Conservation (phyloP, 257 asterid species). For the Anisodus tanguticus region DNA sequence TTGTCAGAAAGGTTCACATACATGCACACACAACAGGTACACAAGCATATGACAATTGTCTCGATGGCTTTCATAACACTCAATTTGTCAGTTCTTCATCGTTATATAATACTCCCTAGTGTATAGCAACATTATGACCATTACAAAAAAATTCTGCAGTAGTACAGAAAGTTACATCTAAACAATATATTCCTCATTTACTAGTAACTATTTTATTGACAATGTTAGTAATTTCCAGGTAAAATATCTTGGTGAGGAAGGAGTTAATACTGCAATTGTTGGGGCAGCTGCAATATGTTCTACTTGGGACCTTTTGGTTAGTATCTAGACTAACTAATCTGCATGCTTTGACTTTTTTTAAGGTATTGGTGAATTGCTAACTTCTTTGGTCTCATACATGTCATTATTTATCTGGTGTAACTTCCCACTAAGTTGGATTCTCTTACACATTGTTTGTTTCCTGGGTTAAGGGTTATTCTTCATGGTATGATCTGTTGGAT, state of each 20-base stretch:
- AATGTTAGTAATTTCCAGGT: conserved; percentile 50
- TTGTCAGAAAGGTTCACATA: background rate
- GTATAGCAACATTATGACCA: conserved; percentile 7
- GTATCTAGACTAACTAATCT: conserved; percentile 34
- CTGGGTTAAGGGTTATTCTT: background rate
- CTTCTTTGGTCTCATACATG: conserved; percentile 2
- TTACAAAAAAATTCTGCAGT: background rate
- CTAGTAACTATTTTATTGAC: conserved; percentile 17
- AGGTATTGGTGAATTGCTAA: background rate
- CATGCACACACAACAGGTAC: background rate
- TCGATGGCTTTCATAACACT: conserved; percentile 8
- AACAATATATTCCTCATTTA: background rate
- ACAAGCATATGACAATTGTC: conserved; percentile 1
- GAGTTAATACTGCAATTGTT: conserved; percentile 56
- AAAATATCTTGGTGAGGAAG: conserved; percentile 86
- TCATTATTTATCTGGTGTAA: background rate
- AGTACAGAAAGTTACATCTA: background rate
- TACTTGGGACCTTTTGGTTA: conserved; percentile 96
- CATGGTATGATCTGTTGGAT: conserved; percentile 9
- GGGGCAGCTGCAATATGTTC: conserved; percentile 96
- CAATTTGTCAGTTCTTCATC: background rate
- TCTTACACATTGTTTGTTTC: background rate
- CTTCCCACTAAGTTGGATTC: conserved; percentile 8
- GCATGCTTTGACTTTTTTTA: background rate
- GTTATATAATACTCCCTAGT: background rate